Conservation (phyloP, 257 asterid genomes). For the Henckelia pumila region DNA sequence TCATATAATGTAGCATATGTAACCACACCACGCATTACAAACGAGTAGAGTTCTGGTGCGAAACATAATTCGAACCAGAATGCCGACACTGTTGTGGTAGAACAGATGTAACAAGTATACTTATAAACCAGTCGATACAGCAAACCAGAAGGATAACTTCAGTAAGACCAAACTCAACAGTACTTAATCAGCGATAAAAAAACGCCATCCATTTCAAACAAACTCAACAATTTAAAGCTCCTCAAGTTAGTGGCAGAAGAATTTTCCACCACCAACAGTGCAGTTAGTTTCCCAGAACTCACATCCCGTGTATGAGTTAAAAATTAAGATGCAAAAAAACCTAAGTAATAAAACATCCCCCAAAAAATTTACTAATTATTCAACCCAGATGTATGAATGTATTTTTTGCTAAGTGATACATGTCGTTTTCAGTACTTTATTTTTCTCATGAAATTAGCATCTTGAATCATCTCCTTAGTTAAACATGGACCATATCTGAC, state of each 20-base stretch:
- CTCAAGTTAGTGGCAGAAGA: background rate
- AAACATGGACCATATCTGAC: slow-evolving; percentile 9
- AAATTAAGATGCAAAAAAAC: background rate
- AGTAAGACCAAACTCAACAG: background rate
- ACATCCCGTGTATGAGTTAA: background rate
- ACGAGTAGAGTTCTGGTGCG: slow-evolving; percentile 3
- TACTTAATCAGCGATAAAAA: background rate
- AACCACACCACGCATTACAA: slow-evolving; percentile 1
- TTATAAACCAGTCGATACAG: background rate
- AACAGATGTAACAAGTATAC: slow-evolving; percentile 14
- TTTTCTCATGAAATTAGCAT: background rate
- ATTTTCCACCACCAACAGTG: background rate
- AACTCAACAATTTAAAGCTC: slow-evolving; percentile 6
- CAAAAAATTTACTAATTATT: background rate
- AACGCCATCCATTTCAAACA: background rate
- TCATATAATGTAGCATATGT: slow-evolving; percentile 14
- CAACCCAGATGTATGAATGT: background rate
- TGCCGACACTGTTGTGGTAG: background rate
- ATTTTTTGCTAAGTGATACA: background rate
- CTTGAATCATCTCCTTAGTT: background rate
- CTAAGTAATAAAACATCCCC: background rate
- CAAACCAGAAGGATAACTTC: slow-evolving; percentile 9
- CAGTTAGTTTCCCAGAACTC: background rate
- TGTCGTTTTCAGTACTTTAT: background rate
- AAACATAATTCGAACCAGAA: slow-evolving; percentile 2